Evolutionary conservation across 2,329 filamentous ascomycete genomes (phyloP).

Genomic region (Aspergillus neoniger): DNA sequence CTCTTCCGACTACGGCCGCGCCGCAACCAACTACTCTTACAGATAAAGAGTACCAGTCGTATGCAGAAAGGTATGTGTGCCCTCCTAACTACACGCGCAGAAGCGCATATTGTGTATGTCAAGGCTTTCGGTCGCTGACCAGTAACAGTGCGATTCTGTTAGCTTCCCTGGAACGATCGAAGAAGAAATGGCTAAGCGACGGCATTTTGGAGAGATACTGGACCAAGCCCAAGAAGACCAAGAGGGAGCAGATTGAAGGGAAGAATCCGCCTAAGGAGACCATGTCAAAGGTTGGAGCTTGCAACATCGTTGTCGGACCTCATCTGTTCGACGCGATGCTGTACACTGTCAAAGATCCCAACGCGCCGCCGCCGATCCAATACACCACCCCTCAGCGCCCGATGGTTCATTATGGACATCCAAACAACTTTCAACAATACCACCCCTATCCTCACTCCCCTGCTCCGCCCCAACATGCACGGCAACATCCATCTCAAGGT

Average conservation of each 20-base stretch:
- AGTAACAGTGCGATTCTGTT: slow-evolving; percentile 55
- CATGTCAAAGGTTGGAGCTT: slow-evolving; percentile 58
- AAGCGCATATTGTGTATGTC: too few relatives aligned
- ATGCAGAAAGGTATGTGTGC: slow-evolving; percentile 54
- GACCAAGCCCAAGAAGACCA: slow-evolving; percentile 59
- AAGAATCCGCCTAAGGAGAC: slow-evolving; percentile 54
- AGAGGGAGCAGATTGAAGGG: slow-evolving; percentile 50
- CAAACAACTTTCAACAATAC: slow-evolving; percentile 45
- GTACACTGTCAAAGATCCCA: slow-evolving; percentile 56
- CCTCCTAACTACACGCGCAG: background rate
- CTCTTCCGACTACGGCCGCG: slow-evolving; percentile 55
- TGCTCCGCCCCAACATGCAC: slow-evolving; percentile 30
- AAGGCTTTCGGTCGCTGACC: slow-evolving; percentile 16
- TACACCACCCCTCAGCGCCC: slow-evolving; percentile 43
- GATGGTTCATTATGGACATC: slow-evolving; percentile 46
- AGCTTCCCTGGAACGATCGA: slow-evolving; percentile 60
- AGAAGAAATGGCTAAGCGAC: slow-evolving; percentile 58
- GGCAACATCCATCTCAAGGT: slow-evolving; percentile 28
- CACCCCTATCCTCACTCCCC: slow-evolving; percentile 39
- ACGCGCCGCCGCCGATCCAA: slow-evolving; percentile 40
- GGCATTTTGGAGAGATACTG: slow-evolving; percentile 60
- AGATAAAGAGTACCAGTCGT: slow-evolving; percentile 59
- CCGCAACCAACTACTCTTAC: slow-evolving; percentile 54
- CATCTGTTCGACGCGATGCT: slow-evolving; percentile 63
- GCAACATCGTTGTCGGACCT: slow-evolving; percentile 63